Base-by-base conservation (phyloP, 768 basidiomycete species). In the Mrakia hoshinonis region DNA sequence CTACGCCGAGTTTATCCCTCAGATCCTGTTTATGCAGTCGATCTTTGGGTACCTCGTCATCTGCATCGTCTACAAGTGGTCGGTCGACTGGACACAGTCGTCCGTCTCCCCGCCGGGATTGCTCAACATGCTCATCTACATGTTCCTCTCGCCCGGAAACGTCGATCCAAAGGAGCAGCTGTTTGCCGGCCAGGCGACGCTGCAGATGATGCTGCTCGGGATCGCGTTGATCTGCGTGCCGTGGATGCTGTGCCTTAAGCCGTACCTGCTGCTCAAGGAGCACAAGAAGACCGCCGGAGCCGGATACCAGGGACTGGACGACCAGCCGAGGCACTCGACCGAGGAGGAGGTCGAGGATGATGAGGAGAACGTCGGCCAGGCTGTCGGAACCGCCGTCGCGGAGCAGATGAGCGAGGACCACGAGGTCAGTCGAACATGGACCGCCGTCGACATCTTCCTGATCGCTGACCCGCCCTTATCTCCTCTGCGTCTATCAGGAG, bases 41-140 rank as follows among this genome's bases (percentile, higher is more conserved):
- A 96, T 99, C 80, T 99, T 99, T 77, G 96, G 95, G 66, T 98
- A 98, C 79, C 86, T 98, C 46, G 90, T 90, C 66, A 72, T 95
- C 70, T 93, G 91, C 81, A 96, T 98, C 81, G 79, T 97, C 75
- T 93, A 94, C 87, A 98, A 99, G 79, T 99, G 96, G 96, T 85
- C 86, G 34, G 83, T 92, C 73, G 91, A 99, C 81, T 99, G 96
- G 96, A 83, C 86, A 7, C 83, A 82, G 67, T 60, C 69, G 20
- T 75, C 84, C 2, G 85, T 84, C 10, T 81, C 82, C 46, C 92
- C 96, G 18, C 96, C 96, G 1, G 92, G 91, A 60, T 83, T 99
- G 66, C 82, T 99, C 77, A 76, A 91, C 82, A 92, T 93, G 91
- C 83, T 99, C 74, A 98, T 98, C 80, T 84, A 84, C 73, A 97